phyloP scores from a whole-genome alignment of 306 rosid species.

The Dryas octopetala region DNA sequence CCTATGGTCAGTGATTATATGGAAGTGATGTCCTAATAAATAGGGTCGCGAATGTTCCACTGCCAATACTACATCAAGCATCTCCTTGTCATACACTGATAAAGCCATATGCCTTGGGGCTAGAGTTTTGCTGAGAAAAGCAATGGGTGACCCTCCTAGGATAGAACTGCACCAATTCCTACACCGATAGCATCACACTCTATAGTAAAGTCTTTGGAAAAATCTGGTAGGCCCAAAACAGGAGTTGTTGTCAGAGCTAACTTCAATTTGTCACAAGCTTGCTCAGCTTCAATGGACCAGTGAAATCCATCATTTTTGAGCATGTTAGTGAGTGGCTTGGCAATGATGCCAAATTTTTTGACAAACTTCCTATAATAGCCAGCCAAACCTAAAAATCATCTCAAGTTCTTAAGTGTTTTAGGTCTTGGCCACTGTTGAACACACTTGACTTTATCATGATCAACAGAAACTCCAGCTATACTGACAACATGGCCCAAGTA shows the following conservation, averaged over 20 bases:
- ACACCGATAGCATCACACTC: not conserved
- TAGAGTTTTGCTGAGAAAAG: not conserved
- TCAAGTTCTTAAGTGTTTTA: too few species aligned
- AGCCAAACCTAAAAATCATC: not conserved
- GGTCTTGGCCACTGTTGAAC: too few species aligned
- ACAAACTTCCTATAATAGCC: not conserved
- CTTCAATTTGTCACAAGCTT: not conserved
- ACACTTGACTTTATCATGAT: too few species aligned
- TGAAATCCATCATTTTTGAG: not conserved
- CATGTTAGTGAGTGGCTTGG: not conserved
- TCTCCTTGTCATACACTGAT: not conserved
- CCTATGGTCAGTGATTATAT: not conserved
- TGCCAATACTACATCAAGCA: not conserved
- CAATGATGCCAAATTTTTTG: not conserved
- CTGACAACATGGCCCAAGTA: not conserved
- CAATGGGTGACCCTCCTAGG: not conserved
- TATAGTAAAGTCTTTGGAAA: not conserved
- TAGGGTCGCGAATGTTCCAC: not conserved
- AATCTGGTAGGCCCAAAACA: not conserved
- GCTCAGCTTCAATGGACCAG: accelerated
- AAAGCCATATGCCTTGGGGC: too few species aligned
- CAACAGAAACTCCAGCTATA: too few species aligned
- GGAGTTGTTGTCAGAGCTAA: accelerated
- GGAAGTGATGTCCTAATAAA: not conserved
- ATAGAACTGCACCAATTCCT: not conserved